Conservation (phyloP, 306 rosid genomes). For the Glycyrrhiza uralensis region DNA sequence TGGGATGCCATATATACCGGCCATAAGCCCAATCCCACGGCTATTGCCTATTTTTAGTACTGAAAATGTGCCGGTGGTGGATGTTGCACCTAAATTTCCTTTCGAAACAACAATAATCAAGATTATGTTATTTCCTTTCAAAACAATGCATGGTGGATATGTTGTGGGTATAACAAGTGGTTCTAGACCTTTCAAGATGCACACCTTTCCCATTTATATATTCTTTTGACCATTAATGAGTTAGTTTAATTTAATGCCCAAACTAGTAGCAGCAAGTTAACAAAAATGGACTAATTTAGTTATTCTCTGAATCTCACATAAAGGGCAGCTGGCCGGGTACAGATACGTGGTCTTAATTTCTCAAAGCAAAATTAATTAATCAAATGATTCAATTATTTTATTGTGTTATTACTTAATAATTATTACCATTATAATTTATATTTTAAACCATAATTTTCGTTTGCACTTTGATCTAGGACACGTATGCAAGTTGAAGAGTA, state of each 20-base stretch:
- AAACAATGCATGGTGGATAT: no score
- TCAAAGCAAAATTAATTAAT: background rate
- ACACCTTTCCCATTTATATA: background rate
- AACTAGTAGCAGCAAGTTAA: background rate
- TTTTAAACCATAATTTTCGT: background rate
- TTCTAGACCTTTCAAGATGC: background rate
- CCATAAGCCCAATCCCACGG: background rate
- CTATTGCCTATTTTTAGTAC: background rate
- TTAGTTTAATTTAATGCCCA: background rate
- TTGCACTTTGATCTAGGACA: no score
- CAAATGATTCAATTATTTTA: background rate
- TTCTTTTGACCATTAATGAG: background rate
- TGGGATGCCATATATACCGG: background rate
- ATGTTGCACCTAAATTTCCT: conserved; percentile 14
- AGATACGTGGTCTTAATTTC: background rate
- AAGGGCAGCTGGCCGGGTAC: background rate
- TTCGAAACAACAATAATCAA: background rate
- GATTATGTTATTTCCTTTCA: background rate
- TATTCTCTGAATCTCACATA: background rate
- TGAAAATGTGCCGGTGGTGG: background rate
- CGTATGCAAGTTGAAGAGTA: no score
- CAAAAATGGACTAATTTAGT: background rate
- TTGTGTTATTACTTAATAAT: no score
- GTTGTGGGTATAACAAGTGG: background rate
- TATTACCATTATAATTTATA: no score